Percentiles rank a stretch among this genome's conserved stretches.
Evolutionary conservation across 163 green algal species (phyloP).

Genomic region (Volvox carteri): DNA sequence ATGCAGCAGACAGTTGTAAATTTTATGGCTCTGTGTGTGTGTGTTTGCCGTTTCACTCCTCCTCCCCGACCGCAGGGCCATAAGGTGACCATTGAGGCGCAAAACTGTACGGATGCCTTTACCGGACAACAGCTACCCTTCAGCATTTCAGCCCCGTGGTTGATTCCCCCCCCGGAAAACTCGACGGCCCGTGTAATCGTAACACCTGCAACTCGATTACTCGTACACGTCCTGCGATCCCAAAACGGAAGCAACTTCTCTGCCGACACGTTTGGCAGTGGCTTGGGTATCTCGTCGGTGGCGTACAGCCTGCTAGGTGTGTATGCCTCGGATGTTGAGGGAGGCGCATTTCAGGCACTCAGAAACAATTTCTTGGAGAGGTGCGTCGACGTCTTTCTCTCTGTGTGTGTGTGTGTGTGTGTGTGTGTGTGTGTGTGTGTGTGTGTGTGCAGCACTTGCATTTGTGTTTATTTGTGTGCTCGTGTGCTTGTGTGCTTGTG

Average conservation of each 20-base stretch:
- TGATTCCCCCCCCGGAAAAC: neutral
- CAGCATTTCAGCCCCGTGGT: neutral
- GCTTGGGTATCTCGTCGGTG: neutral
- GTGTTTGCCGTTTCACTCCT: neutral
- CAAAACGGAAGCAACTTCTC: no score
- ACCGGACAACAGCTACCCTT: neutral
- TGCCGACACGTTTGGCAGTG: no score
- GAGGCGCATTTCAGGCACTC: neutral
- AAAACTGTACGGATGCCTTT: slow-evolving; percentile 6
- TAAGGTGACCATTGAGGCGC: neutral
- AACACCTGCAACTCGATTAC: neutral
- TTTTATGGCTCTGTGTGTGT: no score
- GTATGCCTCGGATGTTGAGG: neutral
- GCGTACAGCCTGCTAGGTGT: neutral
- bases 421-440: neutral
- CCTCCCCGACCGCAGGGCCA: neutral
- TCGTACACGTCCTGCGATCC: no score
- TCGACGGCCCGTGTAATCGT: neutral
- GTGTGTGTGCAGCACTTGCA: no score
- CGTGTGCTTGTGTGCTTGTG: no score
- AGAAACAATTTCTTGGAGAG: no score
- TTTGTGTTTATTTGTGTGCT: no score
- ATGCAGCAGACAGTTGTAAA: no score
- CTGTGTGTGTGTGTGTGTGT: neutral
- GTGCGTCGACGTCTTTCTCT: neutral